Conservation (phyloP, 2,329 filamentous ascomycete genomes). For the Pseudocercospora fuligena region DNA sequence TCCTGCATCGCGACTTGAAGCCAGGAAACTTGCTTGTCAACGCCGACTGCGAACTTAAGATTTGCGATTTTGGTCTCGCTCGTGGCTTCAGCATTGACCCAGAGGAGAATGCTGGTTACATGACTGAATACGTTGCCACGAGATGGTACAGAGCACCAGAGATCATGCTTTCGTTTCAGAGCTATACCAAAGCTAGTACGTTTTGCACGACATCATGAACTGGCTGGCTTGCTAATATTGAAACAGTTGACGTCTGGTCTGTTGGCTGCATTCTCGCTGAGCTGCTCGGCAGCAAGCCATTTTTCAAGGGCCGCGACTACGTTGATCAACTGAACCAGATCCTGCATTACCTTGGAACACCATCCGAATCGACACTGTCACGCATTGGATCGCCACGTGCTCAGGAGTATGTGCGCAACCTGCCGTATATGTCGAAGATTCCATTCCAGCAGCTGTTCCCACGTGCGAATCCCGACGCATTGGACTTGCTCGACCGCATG, state of each 20-base stretch:
- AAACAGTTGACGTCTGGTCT: constrained; percentile 94
- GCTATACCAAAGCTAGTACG: constrained; percentile 99
- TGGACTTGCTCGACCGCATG: constrained; percentile 96
- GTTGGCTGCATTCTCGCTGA: constrained; percentile 97
- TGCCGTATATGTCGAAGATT: constrained; percentile 66
- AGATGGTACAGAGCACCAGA: constrained; percentile 98
- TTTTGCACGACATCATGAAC: constrained; percentile 41
- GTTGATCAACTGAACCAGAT: constrained; percentile 99
- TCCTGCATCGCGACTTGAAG: constrained; percentile 95
- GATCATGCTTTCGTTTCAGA: constrained; percentile 99
- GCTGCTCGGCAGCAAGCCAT: constrained; percentile 90
- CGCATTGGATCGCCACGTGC: constrained; percentile 94
- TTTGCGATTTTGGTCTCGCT: constrained; percentile 96
- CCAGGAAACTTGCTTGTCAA: constrained; percentile 97
- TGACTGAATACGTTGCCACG: constrained; percentile 99
- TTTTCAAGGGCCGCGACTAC: constrained; percentile 99
- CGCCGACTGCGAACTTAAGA: constrained; percentile 98
- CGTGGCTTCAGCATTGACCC: constrained; percentile 96
- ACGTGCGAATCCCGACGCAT: constrained; percentile 91
- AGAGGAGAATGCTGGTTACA: constrained; percentile 97
- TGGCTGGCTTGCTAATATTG: constrained; percentile 14
- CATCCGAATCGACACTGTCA: constrained; percentile 89
- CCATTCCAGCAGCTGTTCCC: constrained; percentile 87
- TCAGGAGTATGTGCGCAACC: constrained; percentile 96
- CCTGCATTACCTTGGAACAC: constrained; percentile 94